A percentile compares a stretch with the other conserved stretches of the same genome.
These are phyloP conservation scores for Parafenestella ontariensis DNA, from an alignment of 2,329 filamentous ascomycete species.

Conservation along the genomic window DNA sequence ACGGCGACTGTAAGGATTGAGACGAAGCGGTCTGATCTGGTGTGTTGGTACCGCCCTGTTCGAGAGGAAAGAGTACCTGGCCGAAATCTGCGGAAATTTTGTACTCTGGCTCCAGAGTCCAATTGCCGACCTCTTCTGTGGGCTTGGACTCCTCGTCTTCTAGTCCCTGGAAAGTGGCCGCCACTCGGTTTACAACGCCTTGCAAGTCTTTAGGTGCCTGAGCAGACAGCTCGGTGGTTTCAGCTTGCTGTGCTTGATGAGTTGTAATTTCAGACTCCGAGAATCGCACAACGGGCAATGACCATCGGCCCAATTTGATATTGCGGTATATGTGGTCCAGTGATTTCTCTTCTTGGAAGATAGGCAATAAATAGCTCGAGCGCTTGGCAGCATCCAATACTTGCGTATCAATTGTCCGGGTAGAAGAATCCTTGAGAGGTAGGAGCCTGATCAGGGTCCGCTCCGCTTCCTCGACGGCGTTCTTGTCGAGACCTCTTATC, in stretches of 20 bases:
- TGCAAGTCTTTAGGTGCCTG: neutral
- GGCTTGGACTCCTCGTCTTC: neutral
- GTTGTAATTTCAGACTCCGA: neutral
- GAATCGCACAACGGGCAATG: constrained; percentile 18
- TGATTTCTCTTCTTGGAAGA: constrained; percentile 22
- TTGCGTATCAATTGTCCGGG: constrained; percentile 27
- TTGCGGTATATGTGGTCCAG: constrained; percentile 32
- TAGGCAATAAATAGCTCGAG: constrained; percentile 24
- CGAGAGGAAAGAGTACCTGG: constrained; percentile 31
- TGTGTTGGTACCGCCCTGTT: constrained; percentile 3
- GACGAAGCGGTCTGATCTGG: neutral
- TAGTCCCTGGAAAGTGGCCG: constrained; percentile 1
- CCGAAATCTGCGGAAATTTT: constrained; percentile 31
- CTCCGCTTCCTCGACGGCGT: constrained; percentile 35
- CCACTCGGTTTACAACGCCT: constrained; percentile 4
- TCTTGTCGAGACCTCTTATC: constrained; percentile 35
- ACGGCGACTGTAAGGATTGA: constrained; percentile 13
- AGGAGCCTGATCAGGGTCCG: constrained; percentile 38
- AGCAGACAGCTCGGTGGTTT: neutral
- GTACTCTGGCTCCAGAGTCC: constrained; percentile 21
- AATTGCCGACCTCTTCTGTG: constrained; percentile 14
- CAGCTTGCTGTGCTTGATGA: constrained; percentile 1
- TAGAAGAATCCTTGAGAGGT: constrained; percentile 21
- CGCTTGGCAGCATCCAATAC: constrained; percentile 16
- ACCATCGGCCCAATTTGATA: constrained; percentile 35